Conservation (phyloP, 306 rosid species). For the Castanea crenata region DNA sequence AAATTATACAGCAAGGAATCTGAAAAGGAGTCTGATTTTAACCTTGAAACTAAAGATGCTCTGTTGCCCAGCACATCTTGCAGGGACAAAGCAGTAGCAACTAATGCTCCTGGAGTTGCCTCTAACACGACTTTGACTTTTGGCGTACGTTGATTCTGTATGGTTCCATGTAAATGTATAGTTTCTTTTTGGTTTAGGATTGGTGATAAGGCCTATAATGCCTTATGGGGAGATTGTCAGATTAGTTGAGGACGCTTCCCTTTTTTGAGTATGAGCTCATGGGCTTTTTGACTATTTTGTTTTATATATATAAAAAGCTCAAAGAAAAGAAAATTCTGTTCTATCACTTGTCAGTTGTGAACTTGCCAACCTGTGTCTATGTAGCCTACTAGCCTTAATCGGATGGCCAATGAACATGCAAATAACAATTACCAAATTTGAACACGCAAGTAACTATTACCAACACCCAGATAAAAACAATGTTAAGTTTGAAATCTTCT, state of each 20-base stretch:
- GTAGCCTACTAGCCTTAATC: too few species aligned
- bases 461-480: neutral
- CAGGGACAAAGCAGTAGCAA: constrained; percentile 35
- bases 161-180: constrained; percentile 23
- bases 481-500: neutral
- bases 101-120: constrained; percentile 15
- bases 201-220: neutral
- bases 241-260: neutral
- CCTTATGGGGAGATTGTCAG: neutral
- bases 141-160: constrained; percentile 44
- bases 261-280: neutral
- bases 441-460: neutral
- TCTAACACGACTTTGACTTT: constrained; percentile 34
- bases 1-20: constrained; percentile 13
- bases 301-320: neutral
- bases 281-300: neutral
- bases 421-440: neutral
- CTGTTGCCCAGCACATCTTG: constrained; percentile 27
- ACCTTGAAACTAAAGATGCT: constrained; percentile 7
- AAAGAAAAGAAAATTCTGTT: neutral
- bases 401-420: too few species aligned
- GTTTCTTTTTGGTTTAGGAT: neutral
- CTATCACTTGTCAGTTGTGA: too few species aligned
- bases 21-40: neutral
- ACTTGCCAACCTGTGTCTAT: neutral